Evolutionary conservation across 768 basidiomycete species (phyloP).

Genomic region (Tulasnella calospora): DNA sequence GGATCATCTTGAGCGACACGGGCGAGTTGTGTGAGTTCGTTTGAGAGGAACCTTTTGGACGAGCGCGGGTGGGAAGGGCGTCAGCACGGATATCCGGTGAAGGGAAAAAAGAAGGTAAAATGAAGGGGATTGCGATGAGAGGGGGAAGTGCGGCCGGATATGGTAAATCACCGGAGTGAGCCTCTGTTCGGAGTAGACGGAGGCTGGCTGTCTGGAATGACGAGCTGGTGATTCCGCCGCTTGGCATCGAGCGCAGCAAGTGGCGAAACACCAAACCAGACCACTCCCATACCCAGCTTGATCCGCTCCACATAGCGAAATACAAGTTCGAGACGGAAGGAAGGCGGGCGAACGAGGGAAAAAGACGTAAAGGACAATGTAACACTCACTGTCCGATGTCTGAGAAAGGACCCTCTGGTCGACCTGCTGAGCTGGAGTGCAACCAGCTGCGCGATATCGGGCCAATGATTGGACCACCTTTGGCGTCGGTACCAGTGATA

Average conservation of each 20-base stretch:
- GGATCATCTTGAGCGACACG: slow-evolving; percentile 13
- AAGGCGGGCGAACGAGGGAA: background rate
- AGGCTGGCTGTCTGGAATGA: background rate
- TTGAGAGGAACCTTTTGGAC: slow-evolving; percentile 13
- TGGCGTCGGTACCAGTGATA: slow-evolving; percentile 10
- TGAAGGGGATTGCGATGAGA: background rate
- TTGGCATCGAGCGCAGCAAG: background rate
- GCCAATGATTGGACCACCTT: slow-evolving; percentile 7
- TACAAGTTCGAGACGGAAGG: background rate
- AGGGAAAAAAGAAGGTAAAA: background rate
- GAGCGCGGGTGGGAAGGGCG: background rate
- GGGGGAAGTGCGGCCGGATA: background rate
- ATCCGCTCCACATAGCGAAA: background rate
- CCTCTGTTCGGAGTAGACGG: slow-evolving; percentile 4
- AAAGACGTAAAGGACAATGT: background rate
- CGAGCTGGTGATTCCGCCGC: background rate
- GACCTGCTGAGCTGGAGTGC: slow-evolving; percentile 9
- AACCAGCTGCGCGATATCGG: slow-evolving; percentile 19
- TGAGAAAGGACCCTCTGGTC: slow-evolving; percentile 18
- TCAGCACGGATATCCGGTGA: slow-evolving; percentile 4
- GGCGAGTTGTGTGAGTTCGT: slow-evolving; percentile 12
- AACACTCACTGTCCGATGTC: slow-evolving; percentile 20
- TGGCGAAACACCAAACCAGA: background rate
- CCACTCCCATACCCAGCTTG: background rate
- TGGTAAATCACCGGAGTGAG: slow-evolving; percentile 4